Conservation (phyloP, 2,329 filamentous ascomycete genomes). For the Ophiostoma perfectum region DNA sequence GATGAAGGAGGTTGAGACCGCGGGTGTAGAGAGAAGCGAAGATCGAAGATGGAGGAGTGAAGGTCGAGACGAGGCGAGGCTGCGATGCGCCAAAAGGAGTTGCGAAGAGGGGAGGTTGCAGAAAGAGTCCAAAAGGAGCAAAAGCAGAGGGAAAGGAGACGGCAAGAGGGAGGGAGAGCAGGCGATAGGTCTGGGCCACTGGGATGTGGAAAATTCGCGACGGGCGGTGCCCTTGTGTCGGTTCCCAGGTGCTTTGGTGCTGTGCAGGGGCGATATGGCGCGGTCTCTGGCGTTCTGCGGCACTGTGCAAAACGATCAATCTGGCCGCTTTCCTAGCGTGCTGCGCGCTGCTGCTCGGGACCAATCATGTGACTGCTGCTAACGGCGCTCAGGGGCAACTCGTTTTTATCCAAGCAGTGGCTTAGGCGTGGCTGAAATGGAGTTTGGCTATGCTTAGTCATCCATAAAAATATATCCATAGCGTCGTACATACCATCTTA, state of each 20-base stretch:
- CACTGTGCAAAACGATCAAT: slow-evolving; percentile 22
- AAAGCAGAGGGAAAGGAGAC: slow-evolving; percentile 10
- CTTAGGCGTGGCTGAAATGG: slow-evolving; percentile 15
- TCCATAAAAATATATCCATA: neutral
- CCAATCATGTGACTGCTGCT: slow-evolving; percentile 19
- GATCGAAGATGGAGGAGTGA: too few species aligned
- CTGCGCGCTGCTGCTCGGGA: slow-evolving; percentile 6
- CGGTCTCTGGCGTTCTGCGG: slow-evolving; percentile 12
- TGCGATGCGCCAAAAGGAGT: slow-evolving; percentile 14
- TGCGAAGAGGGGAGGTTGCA: neutral
- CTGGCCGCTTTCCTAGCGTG: slow-evolving; percentile 24
- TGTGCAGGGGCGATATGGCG: slow-evolving; percentile 6
- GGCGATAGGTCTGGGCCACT: neutral
- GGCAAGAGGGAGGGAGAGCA: neutral
- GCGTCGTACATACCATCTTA: too few species aligned
- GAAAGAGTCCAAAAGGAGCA: neutral
- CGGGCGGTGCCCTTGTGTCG: neutral
- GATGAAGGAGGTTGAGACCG: neutral
- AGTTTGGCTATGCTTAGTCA: slow-evolving; percentile 14
- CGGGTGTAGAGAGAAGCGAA: neutral
- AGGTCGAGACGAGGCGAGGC: neutral
- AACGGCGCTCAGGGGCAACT: neutral
- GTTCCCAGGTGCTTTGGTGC: neutral
- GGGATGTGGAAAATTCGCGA: slow-evolving; percentile 19
- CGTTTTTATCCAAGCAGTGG: too few species aligned